Base-by-base conservation (phyloP, 306 rosid genomes). In the Potentilla sterilis region DNA sequence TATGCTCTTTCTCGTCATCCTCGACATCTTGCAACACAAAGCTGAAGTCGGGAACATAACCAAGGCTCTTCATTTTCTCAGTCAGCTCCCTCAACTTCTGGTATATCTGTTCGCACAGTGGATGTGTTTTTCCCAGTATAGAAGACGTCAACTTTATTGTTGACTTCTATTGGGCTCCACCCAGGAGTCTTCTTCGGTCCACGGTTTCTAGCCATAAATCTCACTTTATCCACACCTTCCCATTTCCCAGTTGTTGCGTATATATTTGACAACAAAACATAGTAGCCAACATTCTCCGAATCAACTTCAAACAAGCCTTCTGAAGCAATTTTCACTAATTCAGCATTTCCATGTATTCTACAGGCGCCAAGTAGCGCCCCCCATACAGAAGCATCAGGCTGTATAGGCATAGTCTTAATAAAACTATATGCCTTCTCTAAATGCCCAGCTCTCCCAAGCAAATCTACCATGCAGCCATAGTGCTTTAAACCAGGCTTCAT, bases 311-410 rank as follows among this genome's bases (percentile, higher is more conserved):
- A 83, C 76, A 86, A 81, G n/a, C 77, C 80, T 49, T 83, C 81
- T 12, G 89, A 86, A 46, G 85, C 84, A 73, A 79, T 43, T 77
- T 81, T 81, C 6, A 78, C 82, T 80, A 86, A 43, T 52, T 86
- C 81, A 35, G 68, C 80, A 70, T 86, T 81, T 46, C 85, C 84
- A 77, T 83, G 89, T 54, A 86, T 86, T 75, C 89, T 79, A 76
- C 89, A 86, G 78, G 87, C 85, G 24, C 89, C 89, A 68, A 86
- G 89, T 75, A 86, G 86, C 55, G 89, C 89, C 32, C 86, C 87
- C 89, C 89, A 86, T 11, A 86, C 71, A 35, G 89, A 86, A 22
- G 84, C 84, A 77, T 86, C 89, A 0, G 89, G 87, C 44, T 32
- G 69, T 68, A 86, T 8, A 38, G 87, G 80, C 89, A 86, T 86